phyloP scores from a whole-genome alignment of 148 eudicot species.

The Diospyros kaki region DNA sequence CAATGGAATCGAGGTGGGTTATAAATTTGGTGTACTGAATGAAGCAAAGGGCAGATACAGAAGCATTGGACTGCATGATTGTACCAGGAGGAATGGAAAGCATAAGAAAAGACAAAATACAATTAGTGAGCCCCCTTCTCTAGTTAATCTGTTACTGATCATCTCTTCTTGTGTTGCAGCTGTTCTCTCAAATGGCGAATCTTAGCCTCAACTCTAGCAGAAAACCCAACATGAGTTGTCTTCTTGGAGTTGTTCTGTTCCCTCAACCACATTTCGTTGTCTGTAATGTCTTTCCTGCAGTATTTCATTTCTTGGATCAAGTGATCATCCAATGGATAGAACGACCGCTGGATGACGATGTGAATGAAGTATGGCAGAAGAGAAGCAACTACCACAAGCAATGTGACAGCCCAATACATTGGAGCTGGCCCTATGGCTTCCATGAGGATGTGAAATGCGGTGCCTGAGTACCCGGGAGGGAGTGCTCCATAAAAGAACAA shows the following conservation, averaged over 20 bases:
- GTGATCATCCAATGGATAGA: conserved; percentile 40
- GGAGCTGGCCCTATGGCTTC: conserved; percentile 58
- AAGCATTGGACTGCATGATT: no score
- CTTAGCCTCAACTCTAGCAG: conserved; percentile 44
- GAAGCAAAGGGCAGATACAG: no score
- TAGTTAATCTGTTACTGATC: not conserved
- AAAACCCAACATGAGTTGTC: conserved; percentile 32
- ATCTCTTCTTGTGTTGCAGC: conserved; percentile 17
- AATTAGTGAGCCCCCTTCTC: not conserved
- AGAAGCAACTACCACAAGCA: conserved; percentile 32
- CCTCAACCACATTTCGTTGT: conserved; percentile 30
- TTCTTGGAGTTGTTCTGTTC: conserved; percentile 32
- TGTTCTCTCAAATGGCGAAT: conserved; percentile 26
- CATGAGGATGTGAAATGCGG: conserved; percentile 45
- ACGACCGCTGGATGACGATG: conserved; percentile 25
- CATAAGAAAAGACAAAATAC: not conserved
- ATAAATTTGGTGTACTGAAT: no score
- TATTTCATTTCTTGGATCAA: conserved; percentile 25
- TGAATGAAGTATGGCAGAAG: conserved; percentile 38
- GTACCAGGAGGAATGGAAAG: not conserved
- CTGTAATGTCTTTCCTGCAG: conserved; percentile 21
- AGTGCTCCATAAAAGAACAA: conserved; percentile 47
- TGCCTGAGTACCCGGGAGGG: conserved; percentile 38
- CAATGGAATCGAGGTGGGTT: no score
- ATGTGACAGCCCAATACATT: conserved; percentile 47